Evolutionary conservation across 2,329 filamentous ascomycete species (phyloP).

Genomic region (Alternaria novae-zelandiae): DNA sequence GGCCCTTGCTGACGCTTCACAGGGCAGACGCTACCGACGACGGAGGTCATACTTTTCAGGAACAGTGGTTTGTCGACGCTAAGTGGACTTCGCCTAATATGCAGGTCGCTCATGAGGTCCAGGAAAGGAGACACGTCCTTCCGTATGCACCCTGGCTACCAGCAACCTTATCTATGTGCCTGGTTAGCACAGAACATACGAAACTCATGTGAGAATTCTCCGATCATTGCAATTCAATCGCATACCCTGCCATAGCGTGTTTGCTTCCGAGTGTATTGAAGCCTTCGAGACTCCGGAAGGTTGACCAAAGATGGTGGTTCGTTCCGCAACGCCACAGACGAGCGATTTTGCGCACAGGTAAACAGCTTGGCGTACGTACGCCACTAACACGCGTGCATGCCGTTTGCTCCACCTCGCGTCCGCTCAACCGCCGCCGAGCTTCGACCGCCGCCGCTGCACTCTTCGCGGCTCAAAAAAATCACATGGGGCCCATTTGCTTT

Average conservation of each 20-base stretch:
- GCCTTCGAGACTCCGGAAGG: not conserved
- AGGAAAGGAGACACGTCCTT: not conserved
- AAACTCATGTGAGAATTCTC: not conserved
- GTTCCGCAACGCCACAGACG: not conserved
- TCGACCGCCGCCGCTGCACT: not conserved
- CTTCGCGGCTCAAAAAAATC: not conserved
- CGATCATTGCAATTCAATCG: not conserved
- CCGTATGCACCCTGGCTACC: not conserved
- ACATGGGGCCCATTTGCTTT: not conserved
- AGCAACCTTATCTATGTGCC: not conserved
- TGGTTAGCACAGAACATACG: not conserved
- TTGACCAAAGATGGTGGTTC: conserved; percentile 3
- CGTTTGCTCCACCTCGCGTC: not conserved
- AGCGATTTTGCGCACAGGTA: not conserved
- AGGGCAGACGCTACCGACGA: not conserved
- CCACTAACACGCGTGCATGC: not conserved
- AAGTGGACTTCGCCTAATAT: conserved; percentile 7
- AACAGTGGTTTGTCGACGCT: not conserved
- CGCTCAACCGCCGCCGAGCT: not conserved
- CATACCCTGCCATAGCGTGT: not conserved
- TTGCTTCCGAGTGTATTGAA: not conserved
- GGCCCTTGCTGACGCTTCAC: not conserved
- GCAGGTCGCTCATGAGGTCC: not conserved
- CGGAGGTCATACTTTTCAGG: conserved; percentile 9
- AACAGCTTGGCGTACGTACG: conserved; percentile 1